These are phyloP conservation scores for Lathyrus aphaca DNA, from an alignment of 306 rosid species.

Conservation along the genomic window DNA sequence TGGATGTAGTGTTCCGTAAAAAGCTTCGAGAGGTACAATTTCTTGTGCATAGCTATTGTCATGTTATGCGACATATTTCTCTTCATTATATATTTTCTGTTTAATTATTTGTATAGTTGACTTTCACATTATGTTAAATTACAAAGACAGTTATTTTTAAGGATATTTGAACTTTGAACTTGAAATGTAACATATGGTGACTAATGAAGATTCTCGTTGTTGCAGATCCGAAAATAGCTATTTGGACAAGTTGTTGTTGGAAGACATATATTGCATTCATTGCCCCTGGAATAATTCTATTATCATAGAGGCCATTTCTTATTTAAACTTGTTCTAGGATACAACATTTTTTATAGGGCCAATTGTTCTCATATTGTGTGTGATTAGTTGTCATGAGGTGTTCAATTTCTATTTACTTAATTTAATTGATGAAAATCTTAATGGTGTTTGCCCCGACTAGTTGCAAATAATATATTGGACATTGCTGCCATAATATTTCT, in stretches of 20 bases:
- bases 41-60: slow-evolving; percentile 1
- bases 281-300: slow-evolving; percentile 44
- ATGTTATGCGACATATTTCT: slow-evolving; percentile 21
- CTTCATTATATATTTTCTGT: slow-evolving; percentile 15
- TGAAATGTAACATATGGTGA: slow-evolving; percentile 8
- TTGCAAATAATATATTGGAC: slow-evolving; percentile 32
- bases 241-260: slow-evolving; percentile 65
- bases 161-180: slow-evolving; percentile 25
- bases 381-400: slow-evolving; percentile 29
- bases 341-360: slow-evolving; percentile 35
- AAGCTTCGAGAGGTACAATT: slow-evolving; percentile 90
- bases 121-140: slow-evolving; percentile 4
- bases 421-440: slow-evolving; percentile 34
- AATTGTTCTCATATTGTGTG: slow-evolving; percentile 39
- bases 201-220: slow-evolving; percentile 26
- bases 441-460: background rate
- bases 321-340: slow-evolving; percentile 34
- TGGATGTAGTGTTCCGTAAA: slow-evolving; percentile 90
- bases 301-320: slow-evolving; percentile 41
- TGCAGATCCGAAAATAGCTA: slow-evolving; percentile 87
- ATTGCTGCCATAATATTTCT: slow-evolving; percentile 15
- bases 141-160: slow-evolving; percentile 18
- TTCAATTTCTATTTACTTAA: slow-evolving; percentile 16
- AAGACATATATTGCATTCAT: slow-evolving; percentile 44
- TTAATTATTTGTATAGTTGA: slow-evolving; percentile 14